Base-by-base conservation (phyloP, 78 protist genomes). In the Monosiga brevicollis region DNA sequence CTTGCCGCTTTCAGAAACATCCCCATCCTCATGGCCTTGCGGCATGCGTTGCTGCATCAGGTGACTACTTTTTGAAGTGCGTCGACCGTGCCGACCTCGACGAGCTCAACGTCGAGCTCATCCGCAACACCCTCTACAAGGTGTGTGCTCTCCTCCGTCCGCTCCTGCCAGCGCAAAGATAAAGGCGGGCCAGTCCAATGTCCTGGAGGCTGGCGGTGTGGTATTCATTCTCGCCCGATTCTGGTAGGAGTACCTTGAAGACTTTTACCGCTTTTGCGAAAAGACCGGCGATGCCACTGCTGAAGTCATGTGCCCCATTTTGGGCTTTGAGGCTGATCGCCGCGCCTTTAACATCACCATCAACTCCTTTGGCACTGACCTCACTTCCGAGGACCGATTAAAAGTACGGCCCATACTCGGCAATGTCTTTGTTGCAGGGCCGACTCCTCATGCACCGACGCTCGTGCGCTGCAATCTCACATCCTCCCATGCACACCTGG, bases 281-380 rank as follows among this genome's bases (percentile, higher is more conserved):
- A n/a, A 35, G 1, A 73, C 94, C 9, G 98, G 98, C 70, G 97
- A 96, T 43, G 81, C 62, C 43, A 96, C 99, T 3, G 81, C 86
- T 36, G 87, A 82, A 36, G 81, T 89, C 76, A 95, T 97, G 99
- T 34, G 74, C 41, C 88, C 75, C 62, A 86, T 96, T 38, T 87
- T 95, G 41, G 90, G 72, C 79, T 95, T 97, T 84, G 99, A 97
- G 88, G 99, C 98, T 23, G 99, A 97, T 89, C 90, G 98, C n/a
- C 85, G 97, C 36, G 88, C 97, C 55, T 92, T 95, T 87, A 93
- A 87, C 86, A 93, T 95, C 86, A 95, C 98, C 32, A 83, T 95
- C 86, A 95, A 97, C 91, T 90, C 95, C 55, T 92, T 95, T 77
- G 94, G 88, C 85, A 95, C 93, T 10, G 95, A 93, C 70, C 87